Conservation (phyloP, 805 yeast genomes). For the Schizosaccharomyces octosporus region DNA sequence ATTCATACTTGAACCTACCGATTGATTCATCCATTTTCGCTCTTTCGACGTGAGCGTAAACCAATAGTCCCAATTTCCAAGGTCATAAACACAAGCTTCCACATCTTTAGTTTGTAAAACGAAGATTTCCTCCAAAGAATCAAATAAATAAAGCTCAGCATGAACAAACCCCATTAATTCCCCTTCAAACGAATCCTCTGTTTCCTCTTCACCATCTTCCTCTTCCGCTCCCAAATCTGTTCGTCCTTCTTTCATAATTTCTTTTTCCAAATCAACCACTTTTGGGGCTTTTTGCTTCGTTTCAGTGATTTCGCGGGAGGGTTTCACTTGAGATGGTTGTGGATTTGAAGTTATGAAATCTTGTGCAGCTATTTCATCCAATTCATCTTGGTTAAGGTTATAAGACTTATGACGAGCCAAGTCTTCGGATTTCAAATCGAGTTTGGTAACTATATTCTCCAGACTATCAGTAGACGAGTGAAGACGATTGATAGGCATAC, state of each 20-base stretch:
- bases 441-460: neutral
- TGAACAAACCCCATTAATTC: conserved; percentile 3
- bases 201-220: neutral
- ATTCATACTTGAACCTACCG: conserved; percentile 26
- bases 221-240: conserved; percentile 2
- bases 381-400: neutral
- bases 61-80: conserved; percentile 24
- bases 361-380: neutral
- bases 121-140: conserved; percentile 26
- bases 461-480: neutral
- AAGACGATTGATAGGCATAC: neutral
- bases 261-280: too few relatives aligned
- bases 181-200: neutral
- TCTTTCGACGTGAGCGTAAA: conserved; percentile 3
- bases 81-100: conserved; percentile 19
- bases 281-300: too few relatives aligned
- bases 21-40: conserved; percentile 17
- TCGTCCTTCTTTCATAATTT: too few relatives aligned
- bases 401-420: neutral
- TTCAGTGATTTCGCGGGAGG: too few relatives aligned
- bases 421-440: neutral
- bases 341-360: neutral
- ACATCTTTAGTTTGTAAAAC: conserved; percentile 17
- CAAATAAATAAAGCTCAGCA: conserved; percentile 32
- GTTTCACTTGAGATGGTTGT: too few relatives aligned